Evolutionary conservation across 371 early-diverging fungal genomes (phyloP).

Genomic region (Rhizopus sp.): DNA sequence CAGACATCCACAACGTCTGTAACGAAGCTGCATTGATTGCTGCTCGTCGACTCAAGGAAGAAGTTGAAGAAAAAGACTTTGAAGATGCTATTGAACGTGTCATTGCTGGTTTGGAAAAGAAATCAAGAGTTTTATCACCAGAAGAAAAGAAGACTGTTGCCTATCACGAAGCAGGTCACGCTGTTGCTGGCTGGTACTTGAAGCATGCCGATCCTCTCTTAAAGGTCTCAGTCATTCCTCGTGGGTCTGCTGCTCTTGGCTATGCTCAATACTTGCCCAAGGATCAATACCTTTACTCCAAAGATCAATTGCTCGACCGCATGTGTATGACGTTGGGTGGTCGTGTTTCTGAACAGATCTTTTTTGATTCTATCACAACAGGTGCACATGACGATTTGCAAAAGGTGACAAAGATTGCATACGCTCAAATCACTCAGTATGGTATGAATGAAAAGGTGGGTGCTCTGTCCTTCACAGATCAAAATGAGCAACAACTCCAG

Average conservation of each 20-base stretch:
- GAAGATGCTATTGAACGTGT: slow-evolving; percentile 98
- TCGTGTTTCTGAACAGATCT: slow-evolving; percentile 93
- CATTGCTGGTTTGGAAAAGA: slow-evolving; percentile 97
- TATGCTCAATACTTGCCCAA: slow-evolving; percentile 99
- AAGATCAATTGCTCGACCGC: slow-evolving; percentile 91
- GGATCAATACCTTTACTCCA: slow-evolving; percentile 94
- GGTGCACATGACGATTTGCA: slow-evolving; percentile 94
- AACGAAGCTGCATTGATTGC: slow-evolving; percentile 99
- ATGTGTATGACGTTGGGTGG: slow-evolving; percentile 99
- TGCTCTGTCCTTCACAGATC: slow-evolving; percentile 80
- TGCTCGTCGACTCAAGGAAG: slow-evolving; percentile 79
- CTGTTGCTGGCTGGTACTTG: slow-evolving; percentile 98
- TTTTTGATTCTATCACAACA: slow-evolving; percentile 89
- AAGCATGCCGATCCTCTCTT: slow-evolving; percentile 94
- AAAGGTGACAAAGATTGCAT: slow-evolving; percentile 97
- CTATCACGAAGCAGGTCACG: slow-evolving; percentile 99
- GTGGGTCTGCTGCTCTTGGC: slow-evolving; percentile 94
- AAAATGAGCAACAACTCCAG: slow-evolving; percentile 77
- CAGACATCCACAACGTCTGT: slow-evolving; percentile 98
- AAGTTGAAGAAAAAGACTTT: slow-evolving; percentile 88
- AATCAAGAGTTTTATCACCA: slow-evolving; percentile 91
- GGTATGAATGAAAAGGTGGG: slow-evolving; percentile 96
- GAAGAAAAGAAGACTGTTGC: slow-evolving; percentile 99
- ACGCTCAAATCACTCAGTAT: slow-evolving; percentile 90
- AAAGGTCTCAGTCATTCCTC: slow-evolving; percentile 98